Conservation (phyloP, 768 basidiomycete species). For the Mycena crocata region DNA sequence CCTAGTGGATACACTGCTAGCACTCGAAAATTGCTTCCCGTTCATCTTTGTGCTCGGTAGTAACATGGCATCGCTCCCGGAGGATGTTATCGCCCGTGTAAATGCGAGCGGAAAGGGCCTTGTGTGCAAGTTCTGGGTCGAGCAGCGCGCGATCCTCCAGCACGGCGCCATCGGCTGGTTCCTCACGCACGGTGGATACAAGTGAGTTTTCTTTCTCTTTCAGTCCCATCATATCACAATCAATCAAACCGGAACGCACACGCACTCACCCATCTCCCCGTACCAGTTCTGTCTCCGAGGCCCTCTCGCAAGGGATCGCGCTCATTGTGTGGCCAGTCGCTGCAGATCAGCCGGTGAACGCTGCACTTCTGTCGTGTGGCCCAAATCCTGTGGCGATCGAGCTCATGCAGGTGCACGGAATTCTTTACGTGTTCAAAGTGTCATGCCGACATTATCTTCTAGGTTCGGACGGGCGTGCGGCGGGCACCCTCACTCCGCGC, state of each 20-base stretch:
- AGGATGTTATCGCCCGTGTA: neutral
- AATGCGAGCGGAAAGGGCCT: neutral
- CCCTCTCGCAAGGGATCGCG: constrained; percentile 6
- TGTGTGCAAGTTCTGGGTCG: constrained; percentile 1
- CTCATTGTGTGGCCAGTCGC: constrained; percentile 18
- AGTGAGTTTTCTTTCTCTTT: neutral
- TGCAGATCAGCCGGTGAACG: constrained; percentile 20
- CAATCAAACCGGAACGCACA: no score
- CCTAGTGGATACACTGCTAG: constrained; percentile 5
- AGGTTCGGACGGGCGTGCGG: constrained; percentile 11
- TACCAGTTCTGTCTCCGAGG: constrained; percentile 9
- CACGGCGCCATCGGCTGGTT: no score
- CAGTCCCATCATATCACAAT: neutral
- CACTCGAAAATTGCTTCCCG: constrained; percentile 3
- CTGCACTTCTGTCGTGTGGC: constrained; percentile 4
- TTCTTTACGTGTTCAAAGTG: neutral
- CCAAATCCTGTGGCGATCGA: constrained; percentile 18
- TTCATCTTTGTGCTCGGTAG: constrained; percentile 14
- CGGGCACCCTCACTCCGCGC: constrained; percentile 6
- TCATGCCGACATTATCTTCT: neutral
- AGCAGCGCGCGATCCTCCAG: no score
- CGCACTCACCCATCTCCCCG: no score
- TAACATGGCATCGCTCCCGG: constrained; percentile 1
- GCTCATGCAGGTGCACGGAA: constrained; percentile 9
- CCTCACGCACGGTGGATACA: neutral